phyloP scores from a whole-genome alignment of 2,329 filamentous ascomycete genomes.

The Xylaria sp. region DNA sequence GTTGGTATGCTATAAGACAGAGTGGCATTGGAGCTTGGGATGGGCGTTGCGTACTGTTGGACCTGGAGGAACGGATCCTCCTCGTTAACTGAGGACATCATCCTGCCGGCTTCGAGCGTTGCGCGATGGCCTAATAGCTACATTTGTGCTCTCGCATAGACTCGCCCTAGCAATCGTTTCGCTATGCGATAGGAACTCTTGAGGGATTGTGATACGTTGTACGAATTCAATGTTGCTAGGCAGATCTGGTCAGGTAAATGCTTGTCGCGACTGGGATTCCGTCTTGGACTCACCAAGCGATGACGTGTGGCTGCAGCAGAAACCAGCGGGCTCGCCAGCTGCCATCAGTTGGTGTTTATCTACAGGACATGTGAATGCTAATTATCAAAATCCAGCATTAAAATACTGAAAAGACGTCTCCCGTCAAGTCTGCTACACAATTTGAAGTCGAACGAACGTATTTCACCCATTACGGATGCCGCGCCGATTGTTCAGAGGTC shows the following conservation, averaged over 20 bases:
- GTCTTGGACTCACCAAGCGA: too few relatives aligned
- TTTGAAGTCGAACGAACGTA: not conserved
- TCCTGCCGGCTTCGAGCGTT: slow-evolving; percentile 46
- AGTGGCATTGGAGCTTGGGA: not conserved
- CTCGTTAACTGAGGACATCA: slow-evolving; percentile 72
- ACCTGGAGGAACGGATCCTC: slow-evolving; percentile 76
- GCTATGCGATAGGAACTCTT: not conserved
- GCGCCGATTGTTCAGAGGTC: not conserved
- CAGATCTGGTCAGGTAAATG: not conserved
- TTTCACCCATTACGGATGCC: not conserved
- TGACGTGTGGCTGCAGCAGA: slow-evolving; percentile 28
- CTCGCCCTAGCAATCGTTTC: not conserved
- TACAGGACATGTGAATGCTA: not conserved
- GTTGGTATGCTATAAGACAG: not conserved
- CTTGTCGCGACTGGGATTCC: not conserved
- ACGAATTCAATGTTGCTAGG: too few relatives aligned
- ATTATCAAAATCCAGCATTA: not conserved
- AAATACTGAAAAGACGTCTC: not conserved
- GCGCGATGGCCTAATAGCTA: slow-evolving; percentile 35
- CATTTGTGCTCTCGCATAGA: slow-evolving; percentile 30
- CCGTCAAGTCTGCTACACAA: not conserved
- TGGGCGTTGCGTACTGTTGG: slow-evolving; percentile 60
- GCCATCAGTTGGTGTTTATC: not conserved
- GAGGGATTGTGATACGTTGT: not conserved
- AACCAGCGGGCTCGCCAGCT: too few relatives aligned